Percentiles rank a stretch among this genome's conserved stretches.
Evolutionary conservation across 176 grass and related monocot species (phyloP).

Genomic region (Hordeum marinum): DNA sequence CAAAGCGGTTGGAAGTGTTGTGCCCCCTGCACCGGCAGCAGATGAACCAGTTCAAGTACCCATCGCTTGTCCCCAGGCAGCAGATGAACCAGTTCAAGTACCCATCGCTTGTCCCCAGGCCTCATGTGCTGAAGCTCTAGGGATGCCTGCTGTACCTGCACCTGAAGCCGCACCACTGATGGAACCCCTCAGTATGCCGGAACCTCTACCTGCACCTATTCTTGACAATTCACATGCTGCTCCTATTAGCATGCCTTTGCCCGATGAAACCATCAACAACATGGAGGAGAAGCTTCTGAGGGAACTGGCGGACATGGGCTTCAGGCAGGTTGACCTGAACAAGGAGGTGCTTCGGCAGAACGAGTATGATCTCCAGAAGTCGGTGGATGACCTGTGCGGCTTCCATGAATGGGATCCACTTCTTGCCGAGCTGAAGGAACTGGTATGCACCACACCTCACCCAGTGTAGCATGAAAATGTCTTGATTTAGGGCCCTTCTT

Average conservation of each 20-base stretch:
- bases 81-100: not conserved
- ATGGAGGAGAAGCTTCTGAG: constrained; percentile 55
- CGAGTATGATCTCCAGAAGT: constrained; percentile 55
- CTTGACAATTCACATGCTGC: not conserved
- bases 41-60: not conserved
- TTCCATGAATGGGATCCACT: constrained; percentile 66
- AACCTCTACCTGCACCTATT: not conserved
- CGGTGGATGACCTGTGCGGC: constrained; percentile 52
- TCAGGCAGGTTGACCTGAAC: constrained; percentile 64
- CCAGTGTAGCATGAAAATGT: not conserved
- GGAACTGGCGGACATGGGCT: constrained; percentile 67
- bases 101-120: not conserved
- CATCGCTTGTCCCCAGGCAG: not conserved
- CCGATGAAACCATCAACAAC: not conserved
- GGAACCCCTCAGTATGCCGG: not conserved
- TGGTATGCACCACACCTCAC: constrained; percentile 33
- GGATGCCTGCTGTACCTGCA: constrained; percentile 5
- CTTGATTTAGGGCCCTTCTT: not conserved
- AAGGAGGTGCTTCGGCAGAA: constrained; percentile 70
- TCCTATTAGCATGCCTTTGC: not conserved
- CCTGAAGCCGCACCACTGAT: not conserved
- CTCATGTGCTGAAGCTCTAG: not conserved
- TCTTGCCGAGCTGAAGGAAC: constrained; percentile 46
- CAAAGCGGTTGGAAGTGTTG: not conserved
- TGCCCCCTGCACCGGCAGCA: not conserved